Evolutionary conservation across 306 rosid species (phyloP).

Genomic region (Trifolium repens): DNA sequence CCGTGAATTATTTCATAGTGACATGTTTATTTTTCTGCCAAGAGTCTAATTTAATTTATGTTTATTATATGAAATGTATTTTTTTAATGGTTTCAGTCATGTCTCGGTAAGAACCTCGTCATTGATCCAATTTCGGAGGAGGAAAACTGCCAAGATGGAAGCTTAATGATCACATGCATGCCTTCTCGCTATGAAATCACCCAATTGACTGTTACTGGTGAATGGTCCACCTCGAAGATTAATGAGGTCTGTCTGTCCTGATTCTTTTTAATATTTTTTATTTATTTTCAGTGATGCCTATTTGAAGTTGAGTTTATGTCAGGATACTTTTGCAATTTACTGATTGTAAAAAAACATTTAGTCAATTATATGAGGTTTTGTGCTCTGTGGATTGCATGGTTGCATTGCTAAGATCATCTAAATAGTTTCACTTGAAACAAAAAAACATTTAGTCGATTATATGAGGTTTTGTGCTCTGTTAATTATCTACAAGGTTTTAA

Average conservation of each 20-base stretch:
- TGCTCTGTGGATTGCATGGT: constrained; percentile 20
- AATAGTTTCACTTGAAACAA: too few species aligned
- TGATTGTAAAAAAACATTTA: not conserved
- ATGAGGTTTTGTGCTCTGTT: too few species aligned
- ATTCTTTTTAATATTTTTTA: not conserved
- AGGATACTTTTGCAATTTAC: not conserved
- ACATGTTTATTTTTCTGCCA: constrained; percentile 29
- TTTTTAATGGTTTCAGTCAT: constrained; percentile 60
- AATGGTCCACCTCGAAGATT: constrained; percentile 79
- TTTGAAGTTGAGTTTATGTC: constrained; percentile 1
- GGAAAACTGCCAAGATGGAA: constrained; percentile 95
- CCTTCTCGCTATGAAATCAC: constrained; percentile 94
- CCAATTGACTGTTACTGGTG: constrained; percentile 88
- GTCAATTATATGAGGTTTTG: not conserved
- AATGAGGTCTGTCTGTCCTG: constrained; percentile 46
- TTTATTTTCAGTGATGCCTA: not conserved
- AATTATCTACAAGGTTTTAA: constrained; percentile 7
- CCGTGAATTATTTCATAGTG: not conserved
- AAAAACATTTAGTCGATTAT: too few species aligned
- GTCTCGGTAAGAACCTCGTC: constrained; percentile 76
- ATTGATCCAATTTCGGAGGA: constrained; percentile 89
- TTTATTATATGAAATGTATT: constrained; percentile 9
- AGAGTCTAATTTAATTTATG: constrained; percentile 22
- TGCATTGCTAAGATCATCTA: not conserved
- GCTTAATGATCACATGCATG: constrained; percentile 84